Evolutionary conservation across 192 early-diverging fungal genomes (phyloP), one percentile per base, ranked within the genome.

Genomic region (Backusella circina): DNA sequence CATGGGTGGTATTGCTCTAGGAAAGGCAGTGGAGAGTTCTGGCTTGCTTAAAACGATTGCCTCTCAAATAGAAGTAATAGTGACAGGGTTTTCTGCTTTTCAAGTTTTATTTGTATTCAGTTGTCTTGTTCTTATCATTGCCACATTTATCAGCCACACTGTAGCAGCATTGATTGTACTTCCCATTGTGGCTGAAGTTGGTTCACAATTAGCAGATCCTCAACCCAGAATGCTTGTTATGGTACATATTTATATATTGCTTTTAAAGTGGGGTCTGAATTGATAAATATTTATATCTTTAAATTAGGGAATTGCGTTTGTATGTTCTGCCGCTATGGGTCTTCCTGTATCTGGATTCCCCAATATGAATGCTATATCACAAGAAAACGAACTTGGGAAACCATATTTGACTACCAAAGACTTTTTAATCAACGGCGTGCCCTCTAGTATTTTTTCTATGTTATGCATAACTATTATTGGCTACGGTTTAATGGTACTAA

Each of bases 1-100:
- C 6, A 97, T 98, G 97, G 97, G 97, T 37, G 97, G 97, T 65
- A 94, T 95, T 72, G 94, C 95, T 21, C 87, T 98, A 37, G 97
- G 97, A 67, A 94, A 93, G 64, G 94, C 95, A 0, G 97, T 98
- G 2, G 90, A 95, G 44, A 93, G 91, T 5, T 93, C 91, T 9
- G 97, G 97, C 0, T 84, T 98, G 33, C 80, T 98, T 51, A 83
- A 88, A 35, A 88, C 91, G 66, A 92, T 97, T 77, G 94, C 95
- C 6, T 76, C 78, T 51, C 74, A 80, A 12, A 91, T 98, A 13
- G 87, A 91, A 41, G 65, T 80, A 5, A 67, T 84, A 65, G 88
- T 97, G 23, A 80, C 88, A 47, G 91, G 85, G 15, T 79, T 95
- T 71, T 85, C 92, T 10, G 81, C 90, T 15, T 97, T 93, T 78